phyloP scores from a whole-genome alignment of 129 eudicot species.

The Pseudognaphalium luteoalbum region DNA sequence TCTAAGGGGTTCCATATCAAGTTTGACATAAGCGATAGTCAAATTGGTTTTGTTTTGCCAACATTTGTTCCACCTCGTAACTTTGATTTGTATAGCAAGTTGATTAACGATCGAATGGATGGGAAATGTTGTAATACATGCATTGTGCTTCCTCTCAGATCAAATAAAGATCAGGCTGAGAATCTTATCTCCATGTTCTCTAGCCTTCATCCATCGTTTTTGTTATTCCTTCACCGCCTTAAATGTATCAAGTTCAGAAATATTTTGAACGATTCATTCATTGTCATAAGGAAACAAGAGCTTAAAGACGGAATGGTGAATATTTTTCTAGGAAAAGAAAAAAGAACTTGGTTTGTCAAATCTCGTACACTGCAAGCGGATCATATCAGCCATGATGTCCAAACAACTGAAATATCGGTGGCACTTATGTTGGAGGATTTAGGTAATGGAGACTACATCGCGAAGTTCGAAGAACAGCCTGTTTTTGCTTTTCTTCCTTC shows the following conservation, averaged over 20 bases:
- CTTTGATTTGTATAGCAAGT: constrained; percentile 38
- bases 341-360: constrained; percentile 64
- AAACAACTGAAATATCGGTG: constrained; percentile 69
- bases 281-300: constrained; percentile 63
- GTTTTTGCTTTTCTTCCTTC: constrained; percentile 85
- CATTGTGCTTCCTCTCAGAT: constrained; percentile 70
- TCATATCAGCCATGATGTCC: constrained; percentile 49
- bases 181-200: constrained; percentile 70
- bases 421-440: constrained; percentile 67
- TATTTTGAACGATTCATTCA: constrained; percentile 43
- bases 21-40: constrained; percentile 72
- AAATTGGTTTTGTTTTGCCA: constrained; percentile 83
- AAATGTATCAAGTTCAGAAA: constrained; percentile 60
- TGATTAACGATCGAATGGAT: constrained; percentile 37
- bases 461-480: constrained; percentile 58
- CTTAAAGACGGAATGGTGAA: constrained; percentile 56
- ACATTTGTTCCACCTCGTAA: constrained; percentile 67
- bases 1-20: constrained; percentile 85
- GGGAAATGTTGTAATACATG: constrained; percentile 58
- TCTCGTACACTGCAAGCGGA: constrained; percentile 50
- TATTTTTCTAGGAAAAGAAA: constrained; percentile 56
- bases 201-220: constrained; percentile 74
- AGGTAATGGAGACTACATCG: constrained; percentile 41
- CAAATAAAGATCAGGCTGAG: constrained; percentile 44
- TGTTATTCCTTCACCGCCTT: constrained; percentile 79